Evolutionary conservation across 495 filamentous ascomycete genomes (phyloP), one percentile per base, ranked within the genome.

Genomic region (Clavariopsis aquatica): DNA sequence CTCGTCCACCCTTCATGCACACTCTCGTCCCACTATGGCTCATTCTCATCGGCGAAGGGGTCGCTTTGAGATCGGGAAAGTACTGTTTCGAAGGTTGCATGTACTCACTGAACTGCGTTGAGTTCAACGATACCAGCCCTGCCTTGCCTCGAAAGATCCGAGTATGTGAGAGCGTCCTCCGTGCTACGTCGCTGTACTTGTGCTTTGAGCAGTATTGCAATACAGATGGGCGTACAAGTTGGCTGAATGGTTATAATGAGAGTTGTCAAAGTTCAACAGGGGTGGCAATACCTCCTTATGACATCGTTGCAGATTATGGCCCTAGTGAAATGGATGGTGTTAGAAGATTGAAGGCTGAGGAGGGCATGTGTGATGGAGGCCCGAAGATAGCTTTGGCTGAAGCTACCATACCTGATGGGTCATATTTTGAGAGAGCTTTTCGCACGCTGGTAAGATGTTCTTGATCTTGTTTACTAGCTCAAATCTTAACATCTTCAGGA

Each of bases 1-100:
- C 9, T n/a, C 56, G 38, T 49, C 20, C 38, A 27, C 4, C 41
- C 13, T 36, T 28, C 12, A 51, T 60, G 45, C 49, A 28, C 29
- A 51, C 19, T n/a, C 17, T 24, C 9, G 7, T 23, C 15, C 12
- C 46, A 31, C 29, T 51, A 17, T 22, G 36, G 13, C 15, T 60
- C 46, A 8, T 60, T 19, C 24, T 60, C 17, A 10, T 34, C 4
- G 22, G 20, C 19, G 7, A 13, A 46, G 23, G 1, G 8, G 19
- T 24, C 4, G 47, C 47, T 6, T 49, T 49, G 47, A 49, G 19
- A 22, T 49, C 47, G 20, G 47, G 62, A 7, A 54, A 60, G 36
- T 49, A 36, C 47, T 66, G 63, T 34, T 66, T 66, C 36, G 23
- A 29, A 12, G 63, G 56, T 26, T 66, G 63, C 49, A 26, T 53